Percentiles rank a stretch among this genome's conserved stretches.
Evolutionary conservation across 2,329 filamentous ascomycete species (phyloP).

Genomic region (Monilinia laxa): DNA sequence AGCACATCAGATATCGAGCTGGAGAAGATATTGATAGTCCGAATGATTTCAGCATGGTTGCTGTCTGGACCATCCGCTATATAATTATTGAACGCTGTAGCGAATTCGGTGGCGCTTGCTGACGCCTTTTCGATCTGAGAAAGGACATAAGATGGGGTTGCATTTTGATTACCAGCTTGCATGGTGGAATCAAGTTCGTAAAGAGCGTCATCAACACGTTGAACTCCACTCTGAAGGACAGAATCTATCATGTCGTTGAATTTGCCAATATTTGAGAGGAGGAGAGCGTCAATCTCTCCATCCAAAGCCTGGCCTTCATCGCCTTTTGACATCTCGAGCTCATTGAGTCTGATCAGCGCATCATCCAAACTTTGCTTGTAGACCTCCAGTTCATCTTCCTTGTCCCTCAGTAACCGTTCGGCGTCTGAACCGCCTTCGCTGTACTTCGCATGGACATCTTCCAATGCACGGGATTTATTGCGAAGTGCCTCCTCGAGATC

Average conservation of each 20-base stretch:
- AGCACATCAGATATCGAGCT: constrained; percentile 91
- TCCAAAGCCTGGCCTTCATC: constrained; percentile 80
- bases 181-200: constrained; percentile 97
- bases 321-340: constrained; percentile 73
- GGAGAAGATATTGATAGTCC: constrained; percentile 85
- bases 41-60: constrained; percentile 86
- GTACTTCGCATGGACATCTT: constrained; percentile 76
- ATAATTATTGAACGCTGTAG: constrained; percentile 97
- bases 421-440: constrained; percentile 82
- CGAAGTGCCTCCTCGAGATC: constrained; percentile 91
- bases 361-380: constrained; percentile 99
- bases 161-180: constrained; percentile 98
- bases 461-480: constrained; percentile 82
- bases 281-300: constrained; percentile 84
- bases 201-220: constrained; percentile 91
- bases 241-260: constrained; percentile 98
- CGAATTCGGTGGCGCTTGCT: constrained; percentile 92
- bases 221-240: constrained; percentile 87
- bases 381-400: constrained; percentile 96
- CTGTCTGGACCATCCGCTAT: constrained; percentile 95
- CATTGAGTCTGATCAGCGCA: constrained; percentile 87
- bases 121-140: constrained; percentile 98
- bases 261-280: constrained; percentile 83
- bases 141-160: constrained; percentile 88
- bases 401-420: constrained; percentile 81